Conservation (phyloP, 441 rosid genomes). For the Euphorbia neoarborescens region DNA sequence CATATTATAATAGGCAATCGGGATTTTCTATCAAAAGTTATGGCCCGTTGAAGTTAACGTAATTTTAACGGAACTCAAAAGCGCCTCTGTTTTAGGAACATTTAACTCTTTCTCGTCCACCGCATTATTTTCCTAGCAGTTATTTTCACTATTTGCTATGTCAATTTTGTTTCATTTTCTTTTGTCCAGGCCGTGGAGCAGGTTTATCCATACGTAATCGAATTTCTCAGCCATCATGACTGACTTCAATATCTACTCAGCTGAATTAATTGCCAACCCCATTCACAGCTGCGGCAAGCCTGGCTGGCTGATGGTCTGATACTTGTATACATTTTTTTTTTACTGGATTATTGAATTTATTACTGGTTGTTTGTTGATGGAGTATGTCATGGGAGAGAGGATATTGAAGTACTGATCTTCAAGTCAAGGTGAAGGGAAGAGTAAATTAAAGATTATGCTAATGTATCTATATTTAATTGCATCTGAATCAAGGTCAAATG, state of each 20-base stretch:
- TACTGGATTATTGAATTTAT: background rate
- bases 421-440: constrained; percentile 8
- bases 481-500: background rate
- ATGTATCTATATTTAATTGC: background rate
- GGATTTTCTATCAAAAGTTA: too few species aligned
- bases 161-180: background rate
- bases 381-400: background rate
- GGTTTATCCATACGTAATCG: constrained; percentile 68
- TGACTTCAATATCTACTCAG: constrained; percentile 19
- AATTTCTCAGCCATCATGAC: constrained; percentile 57
- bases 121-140: background rate
- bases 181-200: constrained; percentile 72
- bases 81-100: too few species aligned
- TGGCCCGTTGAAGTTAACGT: too few species aligned
- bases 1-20: too few species aligned
- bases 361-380: background rate
- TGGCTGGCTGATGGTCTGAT: constrained; percentile 1
- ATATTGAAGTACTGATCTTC: background rate
- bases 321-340: background rate
- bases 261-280: background rate
- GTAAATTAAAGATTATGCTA: background rate
- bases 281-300: background rate
- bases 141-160: constrained; percentile 5
- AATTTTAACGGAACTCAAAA: too few species aligned
- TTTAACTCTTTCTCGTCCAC: too few species aligned